Base-by-base conservation (phyloP, 805 yeast genomes). In the Kazachstania africana region DNA sequence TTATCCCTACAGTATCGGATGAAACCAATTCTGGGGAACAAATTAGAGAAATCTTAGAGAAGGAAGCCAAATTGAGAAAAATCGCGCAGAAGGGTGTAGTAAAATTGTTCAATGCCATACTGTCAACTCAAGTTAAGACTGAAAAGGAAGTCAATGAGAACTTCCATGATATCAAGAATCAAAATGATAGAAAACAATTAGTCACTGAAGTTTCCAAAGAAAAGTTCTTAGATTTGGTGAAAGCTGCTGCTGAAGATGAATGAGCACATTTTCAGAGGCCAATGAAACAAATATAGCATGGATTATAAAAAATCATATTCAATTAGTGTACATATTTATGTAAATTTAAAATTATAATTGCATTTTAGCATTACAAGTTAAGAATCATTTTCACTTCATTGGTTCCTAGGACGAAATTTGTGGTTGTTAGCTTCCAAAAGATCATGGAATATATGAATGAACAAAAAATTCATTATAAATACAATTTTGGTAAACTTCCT, bases 51-150 rank as follows among this genome's bases (percentile, higher is more conserved):
- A 57, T 67, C 3, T 52, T 82, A 12, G 93, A 79, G 36, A 65
- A 65, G 32, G 95, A 84, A 50, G 70, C 71, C 40, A 65, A 60
- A 38, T 60, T 82, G 45, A 77, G 79, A 51, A 84, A 84, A 50
- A 67, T 75, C 16, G 97, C 94, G 0, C 94, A 83, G 58, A 65
- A 77, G 42, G 95, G 95, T 60, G 94, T 82, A 10, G 83, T 84
- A 6, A 71, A 75, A 50, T 67, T 82, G 42, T 84, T 78, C 61
- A 88, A 81, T 50, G 94, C 94, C 2, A 75, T 84, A 16, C 66
- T 81, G 49, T 67, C 80, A 19, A 78, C 94, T 1, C 96, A 84
- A 55, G 69, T 71, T 9, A 65, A 62, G 36, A 71, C 84, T 2
- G 61, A 56, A 17, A 61, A 62, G 32, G 78, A 70, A 39, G 54